These are phyloP conservation scores for Endothia cerciana DNA, from an alignment of 2,329 filamentous ascomycete species.

Conservation along the genomic window DNA sequence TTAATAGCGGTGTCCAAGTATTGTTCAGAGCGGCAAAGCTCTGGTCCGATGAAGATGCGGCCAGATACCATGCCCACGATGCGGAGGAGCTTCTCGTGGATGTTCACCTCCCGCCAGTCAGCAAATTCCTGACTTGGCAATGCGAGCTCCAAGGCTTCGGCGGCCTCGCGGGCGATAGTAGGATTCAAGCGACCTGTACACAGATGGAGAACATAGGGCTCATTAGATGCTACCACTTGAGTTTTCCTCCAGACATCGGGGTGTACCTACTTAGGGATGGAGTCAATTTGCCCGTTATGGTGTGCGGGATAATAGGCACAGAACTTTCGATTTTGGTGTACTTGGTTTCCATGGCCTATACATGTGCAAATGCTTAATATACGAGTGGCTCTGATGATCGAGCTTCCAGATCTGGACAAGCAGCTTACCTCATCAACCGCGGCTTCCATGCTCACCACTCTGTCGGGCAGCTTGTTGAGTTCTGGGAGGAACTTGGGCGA, in stretches of 20 bases:
- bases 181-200: slow-evolving; percentile 41
- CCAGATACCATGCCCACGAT: slow-evolving; percentile 52
- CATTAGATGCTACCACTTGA: background rate
- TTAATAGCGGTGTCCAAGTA: slow-evolving; percentile 52
- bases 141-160: slow-evolving; percentile 37
- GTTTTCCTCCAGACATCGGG: background rate
- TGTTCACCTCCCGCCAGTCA: slow-evolving; percentile 46
- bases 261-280: slow-evolving; percentile 12
- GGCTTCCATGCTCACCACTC: slow-evolving; percentile 15
- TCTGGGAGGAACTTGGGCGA: slow-evolving; percentile 11
- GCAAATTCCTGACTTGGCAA: slow-evolving; percentile 37
- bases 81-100: slow-evolving; percentile 45
- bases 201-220: background rate
- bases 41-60: slow-evolving; percentile 50
- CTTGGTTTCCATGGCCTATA: slow-evolving; percentile 19
- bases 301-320: slow-evolving; percentile 18
- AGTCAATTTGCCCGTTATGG: slow-evolving; percentile 12
- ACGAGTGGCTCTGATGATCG: no score
- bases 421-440: slow-evolving; percentile 15
- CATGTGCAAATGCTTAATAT: background rate
- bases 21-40: slow-evolving; percentile 47
- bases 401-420: background rate
- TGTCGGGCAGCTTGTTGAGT: slow-evolving; percentile 13
- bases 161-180: slow-evolving; percentile 42
- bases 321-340: slow-evolving; percentile 16